A percentile compares a stretch with the other conserved stretches of the same genome.
phyloP scores from a whole-genome alignment of 208 protist species.

The Angomonas deanei region DNA sequence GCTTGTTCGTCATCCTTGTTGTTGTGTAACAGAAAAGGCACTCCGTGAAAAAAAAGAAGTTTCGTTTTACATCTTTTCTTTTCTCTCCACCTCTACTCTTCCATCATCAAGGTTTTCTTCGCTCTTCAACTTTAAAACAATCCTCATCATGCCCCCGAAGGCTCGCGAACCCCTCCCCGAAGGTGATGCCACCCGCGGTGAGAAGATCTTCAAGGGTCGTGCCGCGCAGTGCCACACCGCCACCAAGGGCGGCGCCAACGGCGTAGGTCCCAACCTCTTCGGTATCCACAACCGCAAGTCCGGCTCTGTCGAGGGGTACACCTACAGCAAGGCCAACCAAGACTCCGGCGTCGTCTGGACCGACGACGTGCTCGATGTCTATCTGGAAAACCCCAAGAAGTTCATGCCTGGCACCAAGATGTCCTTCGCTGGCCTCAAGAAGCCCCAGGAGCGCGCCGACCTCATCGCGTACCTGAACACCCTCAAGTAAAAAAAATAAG shows the following conservation, averaged over 20 bases:
- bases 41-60: not conserved
- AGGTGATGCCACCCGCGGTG: constrained; percentile 74
- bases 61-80: constrained; percentile 10
- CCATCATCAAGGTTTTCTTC: not conserved
- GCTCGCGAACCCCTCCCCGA: constrained; percentile 55
- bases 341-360: constrained; percentile 91
- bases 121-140: not conserved
- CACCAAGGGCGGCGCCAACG: constrained; percentile 84
- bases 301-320: constrained; percentile 88
- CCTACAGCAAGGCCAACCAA: constrained; percentile 95
- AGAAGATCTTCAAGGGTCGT: constrained; percentile 93
- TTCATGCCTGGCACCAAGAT: constrained; percentile 97
- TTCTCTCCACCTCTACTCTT: not conserved
- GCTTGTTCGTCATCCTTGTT: not conserved
- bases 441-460: constrained; percentile 90
- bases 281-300: constrained; percentile 89
- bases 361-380: constrained; percentile 91
- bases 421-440: constrained; percentile 95
- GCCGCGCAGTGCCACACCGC: constrained; percentile 93
- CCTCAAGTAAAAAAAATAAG: constrained; percentile 24
- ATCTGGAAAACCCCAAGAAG: constrained; percentile 97
- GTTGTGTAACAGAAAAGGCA: not conserved
- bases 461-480: constrained; percentile 93
- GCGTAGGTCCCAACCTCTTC: constrained; percentile 89
- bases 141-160: constrained; percentile 58